Percentiles rank a stretch among this genome's conserved stretches.
Evolutionary conservation across 495 filamentous ascomycete species (phyloP).

Genomic region (Xylaria nigripes): DNA sequence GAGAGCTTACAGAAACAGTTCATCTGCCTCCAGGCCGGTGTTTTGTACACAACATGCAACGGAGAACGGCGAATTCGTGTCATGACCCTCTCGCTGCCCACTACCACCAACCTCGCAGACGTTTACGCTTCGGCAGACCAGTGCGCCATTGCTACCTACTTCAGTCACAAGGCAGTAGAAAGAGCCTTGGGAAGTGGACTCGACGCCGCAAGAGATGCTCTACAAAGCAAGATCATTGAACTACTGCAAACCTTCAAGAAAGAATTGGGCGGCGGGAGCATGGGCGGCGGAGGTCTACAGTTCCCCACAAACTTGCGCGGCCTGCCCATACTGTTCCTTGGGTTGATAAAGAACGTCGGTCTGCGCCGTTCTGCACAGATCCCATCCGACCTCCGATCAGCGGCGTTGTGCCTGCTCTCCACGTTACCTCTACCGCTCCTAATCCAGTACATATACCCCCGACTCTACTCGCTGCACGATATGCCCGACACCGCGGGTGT

Average conservation of each 20-base stretch:
- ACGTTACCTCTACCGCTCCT: conserved; percentile 85
- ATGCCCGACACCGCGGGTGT: conserved; percentile 94
- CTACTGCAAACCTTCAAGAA: conserved; percentile 92
- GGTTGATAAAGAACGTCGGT: conserved; percentile 91
- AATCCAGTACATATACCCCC: conserved; percentile 95
- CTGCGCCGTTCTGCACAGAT: conserved; percentile 94
- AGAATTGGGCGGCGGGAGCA: conserved; percentile 90
- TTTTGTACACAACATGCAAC: conserved; percentile 96
- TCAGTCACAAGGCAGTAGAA: conserved; percentile 96
- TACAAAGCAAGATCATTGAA: conserved; percentile 88
- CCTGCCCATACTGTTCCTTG: conserved; percentile 83
- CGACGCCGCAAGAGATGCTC: conserved; percentile 80
- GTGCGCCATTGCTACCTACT: conserved; percentile 84
- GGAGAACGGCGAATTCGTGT: conserved; percentile 92
- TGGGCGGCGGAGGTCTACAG: conserved; percentile 85
- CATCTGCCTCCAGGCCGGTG: conserved; percentile 91
- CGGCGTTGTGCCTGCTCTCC: conserved; percentile 84
- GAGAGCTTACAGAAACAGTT: conserved; percentile 89
- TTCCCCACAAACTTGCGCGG: conserved; percentile 88
- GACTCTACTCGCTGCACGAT: conserved; percentile 88
- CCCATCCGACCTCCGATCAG: conserved; percentile 88
- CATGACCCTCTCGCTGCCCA: conserved; percentile 86
- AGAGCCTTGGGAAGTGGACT: conserved; percentile 74
- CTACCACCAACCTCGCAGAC: conserved; percentile 81
- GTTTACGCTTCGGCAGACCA: conserved; percentile 94